Percentiles rank a stretch among this genome's conserved stretches.
These are phyloP conservation scores for Austroboletus novae-zelandiae DNA, from an alignment of 1,284 basidiomycete species.

Conservation along the genomic window DNA sequence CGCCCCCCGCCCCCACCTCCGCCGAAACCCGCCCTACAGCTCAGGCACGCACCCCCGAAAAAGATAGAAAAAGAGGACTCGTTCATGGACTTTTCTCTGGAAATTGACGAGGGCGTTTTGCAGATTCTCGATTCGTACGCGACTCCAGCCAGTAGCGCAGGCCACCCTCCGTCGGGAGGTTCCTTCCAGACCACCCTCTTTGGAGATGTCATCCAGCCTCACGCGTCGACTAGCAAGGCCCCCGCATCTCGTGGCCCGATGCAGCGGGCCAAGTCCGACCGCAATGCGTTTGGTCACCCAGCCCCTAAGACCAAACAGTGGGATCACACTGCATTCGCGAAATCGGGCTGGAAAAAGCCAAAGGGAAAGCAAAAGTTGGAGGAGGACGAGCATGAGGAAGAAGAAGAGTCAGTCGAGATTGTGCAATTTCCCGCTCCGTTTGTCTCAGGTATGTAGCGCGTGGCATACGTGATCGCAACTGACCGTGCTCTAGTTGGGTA, in stretches of 20 bases:
- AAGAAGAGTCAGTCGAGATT: conserved; percentile 57
- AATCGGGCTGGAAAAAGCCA: conserved; percentile 62
- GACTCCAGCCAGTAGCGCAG: conserved; percentile 32
- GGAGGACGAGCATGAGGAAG: conserved; percentile 46
- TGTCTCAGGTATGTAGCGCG: conserved; percentile 49
- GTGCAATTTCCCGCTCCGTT: conserved; percentile 81
- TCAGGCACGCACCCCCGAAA: conserved; percentile 12
- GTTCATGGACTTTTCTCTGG: conserved; percentile 54
- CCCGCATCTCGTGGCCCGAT: conserved; percentile 32
- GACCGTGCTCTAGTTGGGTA: conserved; percentile 43
- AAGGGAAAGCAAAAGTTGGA: conserved; percentile 52
- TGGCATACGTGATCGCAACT: conserved; percentile 8
- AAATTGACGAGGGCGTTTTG: conserved; percentile 54
- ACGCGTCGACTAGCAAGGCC: conserved; percentile 33
- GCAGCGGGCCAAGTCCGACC: conserved; percentile 43
- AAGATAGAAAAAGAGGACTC: conserved; percentile 40
- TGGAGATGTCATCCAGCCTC: conserved; percentile 48
- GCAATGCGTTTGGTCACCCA: conserved; percentile 50
- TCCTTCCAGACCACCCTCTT: conserved; percentile 65
- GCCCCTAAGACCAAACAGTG: conserved; percentile 73
- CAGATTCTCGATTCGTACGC: conserved; percentile 50
- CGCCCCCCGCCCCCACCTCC: conserved; percentile 15
- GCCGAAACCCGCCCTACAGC: conserved; percentile 4
- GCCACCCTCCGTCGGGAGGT: conserved; percentile 35
- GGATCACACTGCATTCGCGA: conserved; percentile 84